A percentile compares a stretch with the other conserved stretches of the same genome.
These are phyloP conservation scores for Ceratocystis eucalypticola DNA, from an alignment of 2,329 filamentous ascomycete species.

Conservation along the genomic window DNA sequence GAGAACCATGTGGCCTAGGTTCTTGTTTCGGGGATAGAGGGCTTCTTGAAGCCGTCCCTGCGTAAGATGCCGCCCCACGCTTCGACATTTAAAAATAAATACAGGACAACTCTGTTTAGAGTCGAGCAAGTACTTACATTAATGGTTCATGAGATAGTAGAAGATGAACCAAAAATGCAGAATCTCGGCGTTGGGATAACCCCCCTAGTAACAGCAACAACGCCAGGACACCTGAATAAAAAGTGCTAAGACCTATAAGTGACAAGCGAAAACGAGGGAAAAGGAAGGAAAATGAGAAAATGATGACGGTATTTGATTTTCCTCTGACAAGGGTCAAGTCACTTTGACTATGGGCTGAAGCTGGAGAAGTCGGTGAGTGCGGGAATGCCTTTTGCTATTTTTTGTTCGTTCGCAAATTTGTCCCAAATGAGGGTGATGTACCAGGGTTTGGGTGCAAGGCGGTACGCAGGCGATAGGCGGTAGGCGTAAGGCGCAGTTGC, in stretches of 20 bases:
- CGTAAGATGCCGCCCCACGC: not conserved
- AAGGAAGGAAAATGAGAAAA: not conserved
- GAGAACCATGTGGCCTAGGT: not conserved
- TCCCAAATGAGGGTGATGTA: not conserved
- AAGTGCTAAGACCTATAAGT: not conserved
- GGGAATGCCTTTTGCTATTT: not conserved
- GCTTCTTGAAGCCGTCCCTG: slow-evolving; percentile 1
- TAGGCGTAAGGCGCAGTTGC: not conserved
- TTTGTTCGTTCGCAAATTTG: not conserved
- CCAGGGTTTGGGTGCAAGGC: not conserved
- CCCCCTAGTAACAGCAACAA: not conserved
- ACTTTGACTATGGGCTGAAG: not conserved
- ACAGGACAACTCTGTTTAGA: not conserved
- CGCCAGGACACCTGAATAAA: not conserved
- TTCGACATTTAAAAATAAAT: slow-evolving; percentile 5
- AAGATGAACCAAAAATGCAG: not conserved
- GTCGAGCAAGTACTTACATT: not conserved
- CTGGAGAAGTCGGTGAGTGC: not conserved
- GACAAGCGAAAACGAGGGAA: not conserved
- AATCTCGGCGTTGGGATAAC: not conserved
- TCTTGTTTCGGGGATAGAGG: not conserved
- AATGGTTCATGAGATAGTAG: not conserved
- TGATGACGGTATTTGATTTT: not conserved
- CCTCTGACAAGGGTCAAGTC: not conserved
- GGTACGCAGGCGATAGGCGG: not conserved